Percentiles rank a stretch among this genome's conserved stretches.
Conservation (phyloP, 495 filamentous ascomycete genomes). For the Podospora tetraspora region DNA sequence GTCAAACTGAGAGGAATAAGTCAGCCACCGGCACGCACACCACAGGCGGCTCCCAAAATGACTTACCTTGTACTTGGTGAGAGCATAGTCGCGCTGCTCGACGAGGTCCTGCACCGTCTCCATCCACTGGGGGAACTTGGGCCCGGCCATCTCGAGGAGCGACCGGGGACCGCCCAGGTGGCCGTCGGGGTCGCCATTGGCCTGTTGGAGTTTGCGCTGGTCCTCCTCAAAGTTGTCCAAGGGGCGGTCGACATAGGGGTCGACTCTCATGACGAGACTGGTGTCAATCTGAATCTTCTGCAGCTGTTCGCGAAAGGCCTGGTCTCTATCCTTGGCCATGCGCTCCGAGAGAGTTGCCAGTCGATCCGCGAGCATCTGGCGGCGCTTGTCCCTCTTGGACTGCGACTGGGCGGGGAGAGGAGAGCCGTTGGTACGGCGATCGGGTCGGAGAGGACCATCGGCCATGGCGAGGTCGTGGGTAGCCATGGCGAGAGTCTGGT, state of each 20-base stretch:
- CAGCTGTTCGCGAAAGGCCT: constrained; percentile 81
- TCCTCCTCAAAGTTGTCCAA: constrained; percentile 68
- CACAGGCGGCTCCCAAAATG: constrained; percentile 1
- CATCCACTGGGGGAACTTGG: constrained; percentile 73
- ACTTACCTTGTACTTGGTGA: constrained; percentile 70
- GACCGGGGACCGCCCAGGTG: constrained; percentile 37
- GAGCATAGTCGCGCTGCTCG: constrained; percentile 72
- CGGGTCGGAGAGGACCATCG: constrained; percentile 23
- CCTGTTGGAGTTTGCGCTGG: constrained; percentile 50
- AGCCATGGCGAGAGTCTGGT: constrained; percentile 26
- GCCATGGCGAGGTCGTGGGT: constrained; percentile 27
- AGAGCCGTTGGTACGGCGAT: constrained; percentile 28
- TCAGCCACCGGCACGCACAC: constrained; percentile 13
- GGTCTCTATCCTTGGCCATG: constrained; percentile 75
- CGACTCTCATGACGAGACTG: constrained; percentile 73
- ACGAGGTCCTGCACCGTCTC: constrained; percentile 78
- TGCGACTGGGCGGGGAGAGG: constrained; percentile 42
- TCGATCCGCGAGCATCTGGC: constrained; percentile 70
- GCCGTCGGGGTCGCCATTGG: constrained; percentile 46
- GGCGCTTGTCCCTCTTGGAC: constrained; percentile 87
- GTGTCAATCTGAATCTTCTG: constrained; percentile 86
- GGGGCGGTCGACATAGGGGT: constrained; percentile 67
- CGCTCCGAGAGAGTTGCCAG: constrained; percentile 65
- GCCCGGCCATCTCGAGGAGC: constrained; percentile 65
- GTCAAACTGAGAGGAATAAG: constrained; percentile 38